Evolutionary conservation across 768 basidiomycete genomes (phyloP).

Genomic region (Tricholoma bakamatsutake): DNA sequence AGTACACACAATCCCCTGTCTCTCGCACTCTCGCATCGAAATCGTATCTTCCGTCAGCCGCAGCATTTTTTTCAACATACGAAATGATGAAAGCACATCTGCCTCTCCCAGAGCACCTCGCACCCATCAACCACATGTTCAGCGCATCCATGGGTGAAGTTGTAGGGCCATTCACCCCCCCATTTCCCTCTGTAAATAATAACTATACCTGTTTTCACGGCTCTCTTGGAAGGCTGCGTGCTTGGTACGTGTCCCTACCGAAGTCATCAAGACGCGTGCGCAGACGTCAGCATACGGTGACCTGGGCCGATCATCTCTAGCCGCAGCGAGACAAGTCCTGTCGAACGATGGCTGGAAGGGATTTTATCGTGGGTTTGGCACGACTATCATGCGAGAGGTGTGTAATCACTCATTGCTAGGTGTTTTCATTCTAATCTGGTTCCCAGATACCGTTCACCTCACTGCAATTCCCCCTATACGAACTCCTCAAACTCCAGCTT

Average conservation of each 20-base stretch:
- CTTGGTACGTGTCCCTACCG: conserved; percentile 90
- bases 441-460: conserved; percentile 92
- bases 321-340: conserved; percentile 52
- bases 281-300: conserved; percentile 77
- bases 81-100: conserved; percentile 79
- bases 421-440: conserved; percentile 5
- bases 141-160: conserved; percentile 59
- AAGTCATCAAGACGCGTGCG: conserved; percentile 90
- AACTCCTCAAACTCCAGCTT: conserved; percentile 69
- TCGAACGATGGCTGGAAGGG: conserved; percentile 63
- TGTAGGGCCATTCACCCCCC: conserved; percentile 31
- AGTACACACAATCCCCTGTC: conserved; percentile 4
- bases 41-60: conserved; percentile 49
- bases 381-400: conserved; percentile 57
- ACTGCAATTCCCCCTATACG: conserved; percentile 94
- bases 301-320: conserved; percentile 50
- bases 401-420: not conserved
- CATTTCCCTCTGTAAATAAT: conserved; percentile 9
- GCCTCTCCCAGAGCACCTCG: conserved; percentile 54
- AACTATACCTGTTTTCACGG: conserved; percentile 9
- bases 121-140: conserved; percentile 53
- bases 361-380: conserved; percentile 85
- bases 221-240: conserved; percentile 45
- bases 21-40: not conserved
- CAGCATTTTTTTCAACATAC: conserved; percentile 92